Conservation (phyloP, 2,329 filamentous ascomycete species). For the Paecilomyces fulvus region DNA sequence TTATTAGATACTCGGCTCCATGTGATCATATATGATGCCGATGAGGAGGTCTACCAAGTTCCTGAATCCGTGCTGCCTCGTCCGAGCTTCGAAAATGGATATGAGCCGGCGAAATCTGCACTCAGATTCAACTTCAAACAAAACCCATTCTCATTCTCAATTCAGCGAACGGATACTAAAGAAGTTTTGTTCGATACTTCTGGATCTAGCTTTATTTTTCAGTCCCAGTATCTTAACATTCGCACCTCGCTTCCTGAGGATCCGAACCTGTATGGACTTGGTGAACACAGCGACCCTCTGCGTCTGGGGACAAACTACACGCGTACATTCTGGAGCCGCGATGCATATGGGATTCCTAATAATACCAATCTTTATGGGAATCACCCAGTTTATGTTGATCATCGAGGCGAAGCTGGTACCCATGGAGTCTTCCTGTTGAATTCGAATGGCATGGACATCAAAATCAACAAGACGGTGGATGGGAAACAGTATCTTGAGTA, state of each 20-base stretch:
- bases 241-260: slow-evolving; percentile 60
- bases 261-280: slow-evolving; percentile 68
- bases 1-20: slow-evolving; percentile 57
- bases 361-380: slow-evolving; percentile 63
- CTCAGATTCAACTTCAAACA: slow-evolving; percentile 43
- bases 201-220: slow-evolving; percentile 59
- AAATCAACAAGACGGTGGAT: slow-evolving; percentile 54
- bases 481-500: slow-evolving; percentile 67
- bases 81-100: slow-evolving; percentile 38
- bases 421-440: slow-evolving; percentile 64
- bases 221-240: slow-evolving; percentile 68
- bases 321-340: slow-evolving; percentile 61
- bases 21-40: slow-evolving; percentile 63
- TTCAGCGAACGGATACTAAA: slow-evolving; percentile 31
- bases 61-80: slow-evolving; percentile 60
- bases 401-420: slow-evolving; percentile 48
- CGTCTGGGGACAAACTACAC: slow-evolving; percentile 61
- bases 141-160: slow-evolving; percentile 60
- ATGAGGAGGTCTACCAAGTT: slow-evolving; percentile 65
- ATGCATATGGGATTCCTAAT: slow-evolving; percentile 53
- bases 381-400: slow-evolving; percentile 69
- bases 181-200: slow-evolving; percentile 59
- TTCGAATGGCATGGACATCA: slow-evolving; percentile 69
- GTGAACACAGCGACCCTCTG: slow-evolving; percentile 67
- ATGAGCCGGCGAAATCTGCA: slow-evolving; percentile 34